Conservation (phyloP, 768 basidiomycete genomes). For the Crucibulum laeve region DNA sequence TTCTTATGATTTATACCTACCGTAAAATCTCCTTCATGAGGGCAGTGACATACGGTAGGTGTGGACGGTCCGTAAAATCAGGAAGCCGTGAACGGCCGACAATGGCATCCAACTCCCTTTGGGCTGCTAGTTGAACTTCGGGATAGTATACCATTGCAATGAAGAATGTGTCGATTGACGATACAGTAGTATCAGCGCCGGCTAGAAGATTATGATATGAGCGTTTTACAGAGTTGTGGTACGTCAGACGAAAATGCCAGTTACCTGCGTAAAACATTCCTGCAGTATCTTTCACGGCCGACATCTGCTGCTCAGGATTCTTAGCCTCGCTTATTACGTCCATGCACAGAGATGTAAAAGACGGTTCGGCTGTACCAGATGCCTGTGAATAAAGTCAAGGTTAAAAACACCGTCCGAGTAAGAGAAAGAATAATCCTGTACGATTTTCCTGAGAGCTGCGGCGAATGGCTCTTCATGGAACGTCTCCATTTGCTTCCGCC, state of each 20-base stretch:
- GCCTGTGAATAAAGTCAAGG: conserved; percentile 12
- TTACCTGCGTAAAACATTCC: conserved; percentile 26
- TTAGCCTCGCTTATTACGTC: conserved; percentile 15
- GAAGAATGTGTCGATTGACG: conserved; percentile 24
- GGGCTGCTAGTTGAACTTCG: conserved; percentile 28
- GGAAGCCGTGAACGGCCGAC: conserved; percentile 26
- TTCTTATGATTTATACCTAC: conserved; percentile 1
- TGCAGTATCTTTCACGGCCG: conserved; percentile 29
- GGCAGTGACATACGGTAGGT: conserved; percentile 29
- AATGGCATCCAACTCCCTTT: conserved; percentile 32
- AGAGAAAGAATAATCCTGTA: conserved; percentile 5
- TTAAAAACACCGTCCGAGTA: not conserved
- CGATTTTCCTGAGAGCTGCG: conserved; percentile 11
- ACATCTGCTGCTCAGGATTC: conserved; percentile 10
- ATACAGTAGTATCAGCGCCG: conserved; percentile 21
- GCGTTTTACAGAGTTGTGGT: not conserved
- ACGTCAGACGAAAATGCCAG: no score
- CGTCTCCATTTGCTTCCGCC: conserved; percentile 35
- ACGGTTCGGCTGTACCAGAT: conserved; percentile 12
- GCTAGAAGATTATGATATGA: conserved; percentile 7
- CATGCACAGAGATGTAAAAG: conserved; percentile 17
- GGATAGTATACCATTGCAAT: conserved; percentile 37
- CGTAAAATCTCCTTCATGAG: conserved; percentile 27
- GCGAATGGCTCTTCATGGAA: conserved; percentile 10
- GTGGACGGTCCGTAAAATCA: conserved; percentile 22